Conservation (phyloP, 768 basidiomycete species). For the Trametes meyenii region DNA sequence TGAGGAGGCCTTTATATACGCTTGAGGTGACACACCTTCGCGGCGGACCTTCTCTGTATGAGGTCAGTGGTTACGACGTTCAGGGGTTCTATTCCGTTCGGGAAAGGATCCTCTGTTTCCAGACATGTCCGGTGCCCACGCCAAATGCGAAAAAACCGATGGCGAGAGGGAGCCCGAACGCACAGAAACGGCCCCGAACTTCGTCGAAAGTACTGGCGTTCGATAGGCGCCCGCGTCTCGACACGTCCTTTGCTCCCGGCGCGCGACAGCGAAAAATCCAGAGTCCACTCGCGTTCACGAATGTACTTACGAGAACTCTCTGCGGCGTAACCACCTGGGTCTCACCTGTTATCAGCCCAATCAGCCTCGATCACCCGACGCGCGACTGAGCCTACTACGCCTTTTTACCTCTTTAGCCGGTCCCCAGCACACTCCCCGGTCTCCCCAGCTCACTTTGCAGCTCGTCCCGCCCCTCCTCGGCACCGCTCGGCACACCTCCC, state of each 20-base stretch:
- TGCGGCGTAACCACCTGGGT: no score
- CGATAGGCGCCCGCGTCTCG: no score
- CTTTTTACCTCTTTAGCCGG: neutral
- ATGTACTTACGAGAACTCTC: no score
- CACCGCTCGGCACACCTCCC: neutral
- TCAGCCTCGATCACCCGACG: neutral
- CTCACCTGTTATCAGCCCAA: neutral
- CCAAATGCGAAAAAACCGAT: neutral
- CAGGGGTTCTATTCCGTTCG: slow-evolving; percentile 1
- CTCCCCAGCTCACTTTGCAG: neutral
- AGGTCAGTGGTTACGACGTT: slow-evolving; percentile 15
- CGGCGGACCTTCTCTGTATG: neutral
- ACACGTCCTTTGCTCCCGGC: no score
- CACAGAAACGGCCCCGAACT: slow-evolving; percentile 1
- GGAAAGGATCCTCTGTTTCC: neutral
- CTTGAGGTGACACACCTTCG: neutral
- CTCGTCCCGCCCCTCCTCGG: neutral
- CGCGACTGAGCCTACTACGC: neutral
- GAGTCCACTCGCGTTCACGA: no score
- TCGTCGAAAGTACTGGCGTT: neutral
- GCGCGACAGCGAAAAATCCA: no score
- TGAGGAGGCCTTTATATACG: neutral
- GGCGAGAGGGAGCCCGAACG: neutral
- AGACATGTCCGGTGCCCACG: neutral
- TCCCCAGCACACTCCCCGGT: neutral